Conservation (phyloP, 2,329 filamentous ascomycete genomes). For the Claviceps capensis region DNA sequence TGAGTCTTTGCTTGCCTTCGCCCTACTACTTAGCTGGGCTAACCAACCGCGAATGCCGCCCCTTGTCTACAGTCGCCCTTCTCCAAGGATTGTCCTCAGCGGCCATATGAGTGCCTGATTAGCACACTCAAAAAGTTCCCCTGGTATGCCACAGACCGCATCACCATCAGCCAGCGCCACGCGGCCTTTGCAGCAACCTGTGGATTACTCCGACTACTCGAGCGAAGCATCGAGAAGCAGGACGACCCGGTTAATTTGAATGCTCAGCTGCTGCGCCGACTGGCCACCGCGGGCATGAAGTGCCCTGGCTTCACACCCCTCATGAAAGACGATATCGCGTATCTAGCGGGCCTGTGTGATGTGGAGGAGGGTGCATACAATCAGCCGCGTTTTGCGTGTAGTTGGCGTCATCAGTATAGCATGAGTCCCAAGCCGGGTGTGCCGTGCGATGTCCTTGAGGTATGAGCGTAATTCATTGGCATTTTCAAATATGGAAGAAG, state of each 20-base stretch:
- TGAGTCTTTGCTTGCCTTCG: constrained; percentile 24
- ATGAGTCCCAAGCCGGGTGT: constrained; percentile 34
- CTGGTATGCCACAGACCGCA: constrained; percentile 42
- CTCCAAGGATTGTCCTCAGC: constrained; percentile 46
- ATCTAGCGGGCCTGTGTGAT: constrained; percentile 23
- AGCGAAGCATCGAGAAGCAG: constrained; percentile 24
- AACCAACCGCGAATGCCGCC: not conserved
- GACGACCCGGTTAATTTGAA: constrained; percentile 33
- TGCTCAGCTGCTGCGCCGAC: constrained; percentile 36
- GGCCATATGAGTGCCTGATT: constrained; percentile 52
- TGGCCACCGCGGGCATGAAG: constrained; percentile 36
- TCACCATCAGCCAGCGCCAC: constrained; percentile 44
- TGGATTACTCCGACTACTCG: constrained; percentile 34
- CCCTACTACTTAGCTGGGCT: not conserved
- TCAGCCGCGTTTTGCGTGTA: constrained; percentile 31
- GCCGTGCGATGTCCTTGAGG: constrained; percentile 41
- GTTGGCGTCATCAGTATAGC: constrained; percentile 40
- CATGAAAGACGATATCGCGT: constrained; percentile 48
- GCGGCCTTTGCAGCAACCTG: constrained; percentile 36
- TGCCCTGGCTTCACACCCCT: constrained; percentile 47
- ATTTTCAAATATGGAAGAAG: too few species aligned
- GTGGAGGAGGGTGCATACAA: constrained; percentile 25
- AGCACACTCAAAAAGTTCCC: constrained; percentile 50
- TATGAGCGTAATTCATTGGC: constrained; percentile 18
- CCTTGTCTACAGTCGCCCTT: constrained; percentile 37